Evolutionary conservation across 805 yeast species (phyloP).

Genomic region (Yarrowia porcina): DNA sequence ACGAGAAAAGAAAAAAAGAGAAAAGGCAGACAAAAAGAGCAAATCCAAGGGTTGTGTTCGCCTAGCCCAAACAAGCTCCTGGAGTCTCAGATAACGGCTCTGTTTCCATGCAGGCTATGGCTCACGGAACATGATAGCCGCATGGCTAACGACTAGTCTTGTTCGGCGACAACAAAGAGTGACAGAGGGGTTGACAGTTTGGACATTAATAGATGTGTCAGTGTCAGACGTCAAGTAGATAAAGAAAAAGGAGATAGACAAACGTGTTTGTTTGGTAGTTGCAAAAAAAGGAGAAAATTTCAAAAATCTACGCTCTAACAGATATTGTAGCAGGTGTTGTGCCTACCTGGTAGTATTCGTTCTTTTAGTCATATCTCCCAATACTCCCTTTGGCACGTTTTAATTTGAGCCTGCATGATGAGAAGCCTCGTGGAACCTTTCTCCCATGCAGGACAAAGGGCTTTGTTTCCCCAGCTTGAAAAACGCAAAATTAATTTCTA

Average conservation of each 20-base stretch:
- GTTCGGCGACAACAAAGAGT: neutral
- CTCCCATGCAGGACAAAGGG: neutral
- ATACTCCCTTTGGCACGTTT: too few relatives aligned
- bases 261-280: neutral
- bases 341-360: too few relatives aligned
- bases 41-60: neutral
- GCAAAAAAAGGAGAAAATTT: too few relatives aligned
- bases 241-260: too few relatives aligned
- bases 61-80: neutral
- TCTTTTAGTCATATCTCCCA: too few relatives aligned
- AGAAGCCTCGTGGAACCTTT: slow-evolving; percentile 11
- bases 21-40: too few relatives aligned
- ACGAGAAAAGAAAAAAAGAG: neutral
- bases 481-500: neutral
- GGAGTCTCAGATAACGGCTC: slow-evolving; percentile 11
- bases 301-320: too few relatives aligned
- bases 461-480: slow-evolving; percentile 8
- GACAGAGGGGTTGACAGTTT: slow-evolving; percentile 21
- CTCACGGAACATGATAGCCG: neutral
- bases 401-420: neutral
- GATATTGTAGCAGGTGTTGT: too few relatives aligned
- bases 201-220: neutral
- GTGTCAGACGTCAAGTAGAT: neutral
- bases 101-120: neutral
- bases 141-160: neutral